Conservation (phyloP, 371 early-diverging fungal genomes). For the Circinella minor region DNA sequence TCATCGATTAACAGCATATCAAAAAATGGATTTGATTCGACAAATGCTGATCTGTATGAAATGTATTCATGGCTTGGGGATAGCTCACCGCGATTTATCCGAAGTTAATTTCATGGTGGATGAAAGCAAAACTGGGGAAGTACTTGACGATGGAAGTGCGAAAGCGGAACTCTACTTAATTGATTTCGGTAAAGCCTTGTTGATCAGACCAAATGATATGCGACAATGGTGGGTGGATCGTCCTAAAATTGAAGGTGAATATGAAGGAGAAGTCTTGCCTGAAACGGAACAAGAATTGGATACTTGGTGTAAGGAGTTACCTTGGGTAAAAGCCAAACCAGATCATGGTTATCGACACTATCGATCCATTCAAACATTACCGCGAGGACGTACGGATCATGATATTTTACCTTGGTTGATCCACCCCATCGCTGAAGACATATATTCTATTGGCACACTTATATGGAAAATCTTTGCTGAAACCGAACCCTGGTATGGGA, state of each 20-base stretch:
- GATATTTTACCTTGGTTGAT: constrained; percentile 48
- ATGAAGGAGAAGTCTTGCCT: constrained; percentile 42
- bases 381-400: constrained; percentile 52
- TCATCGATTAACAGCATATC: constrained; percentile 54
- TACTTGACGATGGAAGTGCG: constrained; percentile 51
- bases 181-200: constrained; percentile 67
- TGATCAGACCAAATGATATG: constrained; percentile 48
- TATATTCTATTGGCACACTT: constrained; percentile 67
- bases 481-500: constrained; percentile 69
- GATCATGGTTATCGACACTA: constrained; percentile 63
- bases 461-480: constrained; percentile 70
- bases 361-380: constrained; percentile 65
- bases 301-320: constrained; percentile 49
- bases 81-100: constrained; percentile 68
- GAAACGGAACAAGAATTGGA: constrained; percentile 43
- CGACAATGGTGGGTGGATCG: constrained; percentile 57
- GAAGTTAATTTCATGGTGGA: constrained; percentile 74
- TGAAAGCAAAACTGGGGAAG: constrained; percentile 27
- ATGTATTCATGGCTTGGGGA: constrained; percentile 55
- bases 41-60: constrained; percentile 62
- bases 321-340: constrained; percentile 56
- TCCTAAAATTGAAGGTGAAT: constrained; percentile 24
- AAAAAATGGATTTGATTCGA: constrained; percentile 60
- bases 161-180: constrained; percentile 57
- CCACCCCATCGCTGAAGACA: constrained; percentile 63